Evolutionary conservation across 495 filamentous ascomycete genomes (phyloP).

Genomic region (Pyrenopolyporus hunteri): DNA sequence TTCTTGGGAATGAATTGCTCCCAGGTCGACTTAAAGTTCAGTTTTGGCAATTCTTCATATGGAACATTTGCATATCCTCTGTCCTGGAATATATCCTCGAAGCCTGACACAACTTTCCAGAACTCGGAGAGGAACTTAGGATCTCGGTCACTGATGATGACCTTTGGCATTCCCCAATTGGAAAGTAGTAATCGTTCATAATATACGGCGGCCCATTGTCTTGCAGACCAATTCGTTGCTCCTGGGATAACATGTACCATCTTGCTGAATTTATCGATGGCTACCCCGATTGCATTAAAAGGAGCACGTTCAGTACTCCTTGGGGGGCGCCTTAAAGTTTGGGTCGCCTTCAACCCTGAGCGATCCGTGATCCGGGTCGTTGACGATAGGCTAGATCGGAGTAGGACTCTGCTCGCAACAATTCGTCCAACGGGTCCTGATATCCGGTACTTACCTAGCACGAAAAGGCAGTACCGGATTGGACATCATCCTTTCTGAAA

Average conservation of each 20-base stretch:
- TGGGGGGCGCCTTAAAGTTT: too few species aligned
- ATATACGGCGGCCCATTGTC: background rate
- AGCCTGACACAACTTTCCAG: background rate
- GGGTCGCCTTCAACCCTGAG: too few species aligned
- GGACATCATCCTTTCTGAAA: too few species aligned
- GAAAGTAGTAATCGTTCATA: background rate
- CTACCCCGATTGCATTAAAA: background rate
- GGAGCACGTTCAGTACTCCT: too few species aligned
- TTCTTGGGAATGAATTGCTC: background rate
- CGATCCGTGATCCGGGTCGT: too few species aligned
- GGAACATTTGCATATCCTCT: background rate
- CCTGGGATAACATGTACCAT: background rate
- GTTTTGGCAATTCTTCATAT: background rate
- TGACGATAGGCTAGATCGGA: too few species aligned
- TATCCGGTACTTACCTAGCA: too few species aligned
- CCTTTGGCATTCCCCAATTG: background rate
- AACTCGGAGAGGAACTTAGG: background rate
- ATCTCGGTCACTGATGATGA: background rate
- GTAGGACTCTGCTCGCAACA: too few species aligned
- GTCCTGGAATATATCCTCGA: background rate
- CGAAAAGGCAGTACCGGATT: too few species aligned
- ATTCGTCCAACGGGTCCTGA: too few species aligned
- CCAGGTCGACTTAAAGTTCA: background rate
- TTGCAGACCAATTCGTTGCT: background rate
- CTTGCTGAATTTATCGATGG: background rate